Evolutionary conservation across 805 yeast genomes (phyloP), one percentile per base, ranked within the genome.

Genomic region (Pichia heedii): DNA sequence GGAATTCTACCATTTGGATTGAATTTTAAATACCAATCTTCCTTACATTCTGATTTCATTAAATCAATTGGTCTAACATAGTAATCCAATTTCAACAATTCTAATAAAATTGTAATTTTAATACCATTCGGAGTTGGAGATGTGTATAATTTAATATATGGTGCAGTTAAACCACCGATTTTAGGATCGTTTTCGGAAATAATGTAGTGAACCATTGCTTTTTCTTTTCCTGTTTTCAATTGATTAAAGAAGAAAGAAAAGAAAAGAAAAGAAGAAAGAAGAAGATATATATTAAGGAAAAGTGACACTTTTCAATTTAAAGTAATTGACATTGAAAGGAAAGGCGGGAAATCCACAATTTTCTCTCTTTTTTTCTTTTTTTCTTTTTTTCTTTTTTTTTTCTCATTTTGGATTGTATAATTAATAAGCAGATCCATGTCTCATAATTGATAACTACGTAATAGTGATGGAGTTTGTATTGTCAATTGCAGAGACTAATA

Each of bases 1-100:
- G 87, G 86, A 40, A 81, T 73, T 52, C 77, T 65, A 5, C 86
- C 84, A 52, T 79, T 78, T 18, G 81, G 79, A 56, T 79, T 77
- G 54, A 76, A 57, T 42, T 71, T 65, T 40, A 76, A 55, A 50
- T 66, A 80, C 79, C 81, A 74, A 7, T 68, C 74, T 49, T 73
- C 71, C 54, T 79, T 78, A 45, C 77, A 80, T 34, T 59, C 74
- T 35, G 62, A 60, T 21, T 57, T 63, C 1, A 44, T 3, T 35
- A 79, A 54, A 48, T 74, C 73, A 42, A 80, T 55, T 5, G 50
- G 48, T 38, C 70, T 54, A 16, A 61, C 62, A 24, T 70, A 64
- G 49, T 71, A 73, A 36, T 68, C 64, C 21, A 71, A 49, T 4
- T 67, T 65, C 18, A 73, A 57, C 15, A 70, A 50, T 48, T 71